Conservation (phyloP, 208 protist genomes). For the Crithidia acanthocephali region DNA sequence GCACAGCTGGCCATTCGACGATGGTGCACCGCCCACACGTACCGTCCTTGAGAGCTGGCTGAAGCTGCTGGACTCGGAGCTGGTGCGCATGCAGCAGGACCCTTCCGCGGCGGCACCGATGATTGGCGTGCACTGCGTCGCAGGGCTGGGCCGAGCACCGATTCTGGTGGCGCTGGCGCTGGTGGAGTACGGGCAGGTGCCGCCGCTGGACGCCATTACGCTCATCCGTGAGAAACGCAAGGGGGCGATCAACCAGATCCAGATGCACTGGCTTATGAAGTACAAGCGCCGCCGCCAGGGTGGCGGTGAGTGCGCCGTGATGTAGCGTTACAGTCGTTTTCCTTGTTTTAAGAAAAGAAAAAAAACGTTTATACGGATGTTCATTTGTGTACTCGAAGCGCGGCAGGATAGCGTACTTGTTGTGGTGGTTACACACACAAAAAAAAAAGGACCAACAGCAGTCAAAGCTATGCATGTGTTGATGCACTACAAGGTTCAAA, state of each 20-base stretch:
- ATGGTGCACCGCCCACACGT: slow-evolving; percentile 88
- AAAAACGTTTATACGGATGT: too few species aligned
- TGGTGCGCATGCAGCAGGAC: slow-evolving; percentile 21
- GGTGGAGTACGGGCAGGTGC: slow-evolving; percentile 85
- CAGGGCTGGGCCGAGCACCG: slow-evolving; percentile 91
- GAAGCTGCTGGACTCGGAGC: slow-evolving; percentile 74
- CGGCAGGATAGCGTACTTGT: too few species aligned
- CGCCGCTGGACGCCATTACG: slow-evolving; percentile 80
- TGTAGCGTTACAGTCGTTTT: slow-evolving; percentile 39
- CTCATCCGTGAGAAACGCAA: slow-evolving; percentile 81
- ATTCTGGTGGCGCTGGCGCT: slow-evolving; percentile 93
- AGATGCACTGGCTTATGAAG: slow-evolving; percentile 91
- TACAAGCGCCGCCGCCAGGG: slow-evolving; percentile 71
- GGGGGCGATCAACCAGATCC: slow-evolving; percentile 91
- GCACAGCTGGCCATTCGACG: slow-evolving; percentile 91
- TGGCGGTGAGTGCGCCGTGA: slow-evolving; percentile 62
- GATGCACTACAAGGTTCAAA: too few species aligned
- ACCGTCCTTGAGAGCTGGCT: slow-evolving; percentile 85
- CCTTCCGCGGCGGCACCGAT: slow-evolving; percentile 34
- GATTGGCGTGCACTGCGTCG: slow-evolving; percentile 93
- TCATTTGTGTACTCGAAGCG: too few species aligned
- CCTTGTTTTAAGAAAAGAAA: too few species aligned
- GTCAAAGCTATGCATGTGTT: too few species aligned
- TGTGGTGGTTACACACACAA: too few species aligned
- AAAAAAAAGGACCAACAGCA: too few species aligned